Evolutionary conservation across 768 basidiomycete species (phyloP), one percentile per base, ranked within the genome.

Genomic region (Cystoderma amianthinum): DNA sequence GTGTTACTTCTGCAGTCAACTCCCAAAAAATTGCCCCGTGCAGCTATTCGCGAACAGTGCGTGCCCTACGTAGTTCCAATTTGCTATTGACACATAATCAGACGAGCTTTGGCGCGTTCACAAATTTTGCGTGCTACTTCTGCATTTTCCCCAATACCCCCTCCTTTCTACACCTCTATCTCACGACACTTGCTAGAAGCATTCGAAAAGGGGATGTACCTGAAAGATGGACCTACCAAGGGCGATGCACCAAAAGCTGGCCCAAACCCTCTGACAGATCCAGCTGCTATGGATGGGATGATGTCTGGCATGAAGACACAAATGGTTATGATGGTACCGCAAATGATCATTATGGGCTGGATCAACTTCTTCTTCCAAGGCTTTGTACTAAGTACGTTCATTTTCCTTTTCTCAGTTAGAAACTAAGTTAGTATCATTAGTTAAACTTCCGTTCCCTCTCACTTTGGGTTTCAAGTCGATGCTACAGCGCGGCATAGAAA

Each of bases 301-400:
- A 95, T 97, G 93, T 77, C 91, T 9, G 90, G 90, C 24, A 88
- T 99, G 85, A 97, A 97, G 72, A 97, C 95, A 15, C 96, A 99
- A 63, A 91, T 90, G 76, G 92, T 97, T 37, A 94, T 96, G 88
- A 97, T 98, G 88, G 86, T 95, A 11, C 90, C 88, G 13, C 88
- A 98, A 64, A 97, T 97, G 86, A 74, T 96, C 45, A 91, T 98
- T 51, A 98, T 98, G 95, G 94, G 93, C 39, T 98, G 95, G 89
- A 97, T 99, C 65, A 97, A 93, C 62, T 92, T 94, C 62, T 99
- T 99, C 80, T 99, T 98, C 68, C 87, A 95, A 55, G 96, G 96
- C 20, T 97, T 98, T 59, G 88, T 99, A 44, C 74, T 97, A 44
- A 97, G 95, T 98, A 59, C 61, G 94, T 80, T 39, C 36, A 32